A percentile compares a stretch with the other conserved stretches of the same genome.
Evolutionary conservation across 306 rosid genomes (phyloP).

Genomic region (Crotalaria pallida): DNA sequence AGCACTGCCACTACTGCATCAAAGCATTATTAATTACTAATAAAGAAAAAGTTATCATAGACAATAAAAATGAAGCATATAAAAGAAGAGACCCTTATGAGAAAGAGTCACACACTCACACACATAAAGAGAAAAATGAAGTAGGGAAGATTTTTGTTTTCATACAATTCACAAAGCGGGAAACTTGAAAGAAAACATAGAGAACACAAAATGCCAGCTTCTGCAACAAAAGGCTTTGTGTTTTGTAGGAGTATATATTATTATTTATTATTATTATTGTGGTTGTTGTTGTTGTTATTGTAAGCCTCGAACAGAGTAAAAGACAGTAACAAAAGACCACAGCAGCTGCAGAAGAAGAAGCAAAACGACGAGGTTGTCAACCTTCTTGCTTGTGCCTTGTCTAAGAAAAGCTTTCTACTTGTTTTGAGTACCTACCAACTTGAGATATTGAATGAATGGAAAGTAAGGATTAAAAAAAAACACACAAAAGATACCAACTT

Average conservation of each 20-base stretch:
- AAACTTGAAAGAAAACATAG: conserved; percentile 47
- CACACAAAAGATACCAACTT: background rate
- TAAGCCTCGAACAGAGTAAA: conserved; percentile 57
- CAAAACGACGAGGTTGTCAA: conserved; percentile 68
- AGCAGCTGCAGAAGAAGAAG: conserved; percentile 39
- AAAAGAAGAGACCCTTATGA: background rate
- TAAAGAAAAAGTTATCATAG: background rate
- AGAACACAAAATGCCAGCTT: conserved; percentile 35
- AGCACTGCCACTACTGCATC: conserved; percentile 22
- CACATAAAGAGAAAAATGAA: background rate
- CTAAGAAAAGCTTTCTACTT: conserved; percentile 37
- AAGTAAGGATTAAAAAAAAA: background rate
- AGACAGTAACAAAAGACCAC: conserved; percentile 34
- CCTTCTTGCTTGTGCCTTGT: conserved; percentile 32
- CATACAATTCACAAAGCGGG: conserved; percentile 57
- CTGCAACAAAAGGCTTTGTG: conserved; percentile 12
- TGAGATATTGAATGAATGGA: conserved; percentile 13
- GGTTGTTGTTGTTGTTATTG: background rate
- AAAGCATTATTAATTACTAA: background rate
- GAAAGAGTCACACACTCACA: conserved; percentile 8
- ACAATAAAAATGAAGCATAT: background rate
- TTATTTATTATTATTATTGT: background rate
- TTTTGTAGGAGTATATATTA: background rate
- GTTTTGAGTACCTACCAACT: conserved; percentile 16
- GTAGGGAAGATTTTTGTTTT: conserved; percentile 17